Evolutionary conservation across 1,284 basidiomycete species (phyloP), one percentile per base, ranked within the genome.

Genomic region (Termitomyces sp.): DNA sequence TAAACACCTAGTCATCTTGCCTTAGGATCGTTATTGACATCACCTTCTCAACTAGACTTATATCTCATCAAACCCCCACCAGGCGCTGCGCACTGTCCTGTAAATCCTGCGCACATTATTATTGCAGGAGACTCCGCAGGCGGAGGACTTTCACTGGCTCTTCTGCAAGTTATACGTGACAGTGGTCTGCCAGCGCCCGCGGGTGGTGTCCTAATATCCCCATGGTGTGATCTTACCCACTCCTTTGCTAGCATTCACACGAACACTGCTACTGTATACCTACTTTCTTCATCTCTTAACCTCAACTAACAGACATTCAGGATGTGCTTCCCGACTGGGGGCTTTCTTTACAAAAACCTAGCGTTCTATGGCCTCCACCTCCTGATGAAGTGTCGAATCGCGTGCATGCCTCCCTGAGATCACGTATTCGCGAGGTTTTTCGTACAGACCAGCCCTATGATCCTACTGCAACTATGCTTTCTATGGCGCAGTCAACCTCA

Each of bases 161-260:
- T 97, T 16, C 76, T 99, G 1, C 93, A 96, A 67, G 80, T 97
- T n/a, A 80, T 99, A 34, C 87, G 97, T 3, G 97, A 99, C 68
- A 72, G 81, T 1, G 85, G 81, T 0, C 72, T 97, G 21, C 93
- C 93, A 1, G 62, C 83, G 44, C 96, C 95, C 0, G 91, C 93
- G 1, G 94, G 92, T 6, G 91, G 82, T 1, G 76, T 93, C 4
- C 71, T 94, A 28, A 86, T 96, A 57, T 93, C 90, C 28, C 93
- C 93, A 0, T 96, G 91, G 92, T 91, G 88, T 66, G 95, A 98
- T 68, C 70, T 98, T 46, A 95, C 93, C 0, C 96, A 99, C 67
- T 94, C 90, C 0, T 98, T 98, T 67, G 91, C 92, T 0, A 94
- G 91, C 54, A 81, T 97, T 42, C 78, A 91, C 62, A 74, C 79